A percentile compares a stretch with the other conserved stretches of the same genome.
Evolutionary conservation across 805 yeast genomes (phyloP).

Genomic region (Saccharomycopsis synnaedendra): DNA sequence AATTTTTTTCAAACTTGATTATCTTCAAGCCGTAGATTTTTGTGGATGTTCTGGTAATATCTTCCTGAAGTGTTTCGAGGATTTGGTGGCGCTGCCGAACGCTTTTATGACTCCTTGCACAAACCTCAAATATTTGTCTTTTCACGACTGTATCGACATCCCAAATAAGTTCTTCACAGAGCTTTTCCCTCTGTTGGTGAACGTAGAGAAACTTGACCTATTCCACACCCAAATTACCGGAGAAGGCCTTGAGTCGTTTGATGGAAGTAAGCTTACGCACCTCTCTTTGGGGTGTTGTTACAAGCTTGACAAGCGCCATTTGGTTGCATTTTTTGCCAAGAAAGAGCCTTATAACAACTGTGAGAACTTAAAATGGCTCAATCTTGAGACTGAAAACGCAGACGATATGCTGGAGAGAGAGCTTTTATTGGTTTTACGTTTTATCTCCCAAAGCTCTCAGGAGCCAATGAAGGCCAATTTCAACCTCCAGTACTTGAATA

Average conservation of each 20-base stretch:
- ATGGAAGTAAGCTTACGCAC: conserved; percentile 54
- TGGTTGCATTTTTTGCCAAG: conserved; percentile 10
- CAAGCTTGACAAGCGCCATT: conserved; percentile 5
- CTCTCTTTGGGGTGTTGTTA: conserved; percentile 36
- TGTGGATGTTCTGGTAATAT: conserved; percentile 72
- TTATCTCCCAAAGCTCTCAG: neutral
- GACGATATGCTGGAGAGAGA: conserved; percentile 10
- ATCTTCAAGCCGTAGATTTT: conserved; percentile 65
- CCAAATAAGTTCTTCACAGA: conserved; percentile 43
- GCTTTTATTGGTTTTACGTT: conserved; percentile 7
- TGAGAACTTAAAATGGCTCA: conserved; percentile 11
- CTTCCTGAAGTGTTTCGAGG: conserved; percentile 31
- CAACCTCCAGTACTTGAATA: conserved; percentile 11
- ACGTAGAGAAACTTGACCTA: conserved; percentile 60
- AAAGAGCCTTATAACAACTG: neutral
- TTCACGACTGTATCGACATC: conserved; percentile 82
- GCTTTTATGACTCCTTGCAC: conserved; percentile 19
- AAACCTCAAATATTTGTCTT: conserved; percentile 36
- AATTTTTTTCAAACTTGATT: conserved; percentile 42
- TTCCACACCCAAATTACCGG: conserved; percentile 73
- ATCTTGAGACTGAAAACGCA: conserved; percentile 13
- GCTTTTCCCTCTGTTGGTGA: conserved; percentile 44
- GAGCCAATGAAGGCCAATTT: conserved; percentile 1
- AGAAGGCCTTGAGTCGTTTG: conserved; percentile 43
- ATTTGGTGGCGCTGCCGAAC: neutral